phyloP scores from a whole-genome alignment of 1,284 basidiomycete species.

The Ganoderma lucidum region DNA sequence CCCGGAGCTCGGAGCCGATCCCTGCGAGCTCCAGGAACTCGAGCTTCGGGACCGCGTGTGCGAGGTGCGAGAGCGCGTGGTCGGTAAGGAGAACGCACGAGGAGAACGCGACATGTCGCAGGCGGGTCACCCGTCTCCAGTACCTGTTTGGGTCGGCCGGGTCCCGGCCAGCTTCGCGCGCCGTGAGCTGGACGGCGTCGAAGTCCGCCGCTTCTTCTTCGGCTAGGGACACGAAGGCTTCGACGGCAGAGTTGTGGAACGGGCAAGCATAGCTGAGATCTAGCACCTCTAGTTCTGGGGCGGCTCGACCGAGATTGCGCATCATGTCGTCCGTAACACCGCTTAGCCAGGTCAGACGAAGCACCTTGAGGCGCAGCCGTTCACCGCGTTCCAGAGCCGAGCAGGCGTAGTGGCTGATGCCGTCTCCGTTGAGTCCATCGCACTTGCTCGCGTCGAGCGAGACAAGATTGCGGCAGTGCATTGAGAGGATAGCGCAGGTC shows the following conservation, averaged over 20 bases:
- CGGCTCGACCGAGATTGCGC: slow-evolving; percentile 63
- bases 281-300: slow-evolving; percentile 81
- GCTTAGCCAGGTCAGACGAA: slow-evolving; percentile 73
- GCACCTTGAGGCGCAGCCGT: slow-evolving; percentile 58
- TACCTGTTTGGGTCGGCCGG: slow-evolving; percentile 57
- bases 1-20: slow-evolving; percentile 72
- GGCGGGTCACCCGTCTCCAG: slow-evolving; percentile 69
- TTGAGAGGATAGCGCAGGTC: slow-evolving; percentile 73
- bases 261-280: slow-evolving; percentile 80
- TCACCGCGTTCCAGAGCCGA: slow-evolving; percentile 54
- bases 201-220: slow-evolving; percentile 42
- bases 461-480: slow-evolving; percentile 61
- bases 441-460: slow-evolving; percentile 82
- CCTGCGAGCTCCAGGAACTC: slow-evolving; percentile 86
- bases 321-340: slow-evolving; percentile 68
- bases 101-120: slow-evolving; percentile 84
- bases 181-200: slow-evolving; percentile 58
- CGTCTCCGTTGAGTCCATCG: slow-evolving; percentile 69
- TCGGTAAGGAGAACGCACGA: slow-evolving; percentile 81
- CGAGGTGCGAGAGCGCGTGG: slow-evolving; percentile 74
- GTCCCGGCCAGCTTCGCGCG: slow-evolving; percentile 72
- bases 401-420: slow-evolving; percentile 56
- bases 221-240: slow-evolving; percentile 70
- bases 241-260: slow-evolving; percentile 78
- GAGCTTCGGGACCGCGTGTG: slow-evolving; percentile 76